Evolutionary conservation across 2,329 filamentous ascomycete genomes (phyloP).

Genomic region (Periconia sp.): DNA sequence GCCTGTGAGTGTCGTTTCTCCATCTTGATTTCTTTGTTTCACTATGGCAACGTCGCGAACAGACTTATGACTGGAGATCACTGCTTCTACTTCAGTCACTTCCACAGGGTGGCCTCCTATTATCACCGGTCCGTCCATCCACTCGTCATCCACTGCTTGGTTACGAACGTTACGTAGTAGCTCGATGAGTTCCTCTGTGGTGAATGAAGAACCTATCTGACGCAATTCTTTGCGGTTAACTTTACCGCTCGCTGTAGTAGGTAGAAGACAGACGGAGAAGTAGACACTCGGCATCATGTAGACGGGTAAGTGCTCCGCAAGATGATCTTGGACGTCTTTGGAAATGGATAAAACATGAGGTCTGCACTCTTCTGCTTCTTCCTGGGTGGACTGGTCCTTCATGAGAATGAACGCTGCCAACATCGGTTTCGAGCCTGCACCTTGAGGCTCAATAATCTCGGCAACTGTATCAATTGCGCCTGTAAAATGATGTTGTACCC

Average conservation of each 20-base stretch:
- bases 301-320: neutral
- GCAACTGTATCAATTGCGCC: neutral
- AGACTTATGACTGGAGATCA: neutral
- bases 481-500: neutral
- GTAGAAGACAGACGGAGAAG: neutral
- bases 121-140: constrained; percentile 19
- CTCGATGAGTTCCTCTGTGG: neutral
- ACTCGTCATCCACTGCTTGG: neutral
- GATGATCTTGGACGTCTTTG: neutral
- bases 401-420: too few species aligned
- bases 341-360: too few species aligned
- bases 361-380: too few species aligned
- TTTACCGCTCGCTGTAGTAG: neutral
- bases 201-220: neutral
- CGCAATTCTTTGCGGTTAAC: neutral
- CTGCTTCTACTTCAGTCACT: constrained; percentile 13
- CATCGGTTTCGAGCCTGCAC: neutral
- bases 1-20: neutral
- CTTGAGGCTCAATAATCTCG: neutral
- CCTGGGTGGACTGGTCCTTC: too few species aligned
- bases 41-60: neutral
- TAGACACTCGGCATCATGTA: neutral
- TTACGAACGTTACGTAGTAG: constrained; percentile 1
- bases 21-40: neutral
- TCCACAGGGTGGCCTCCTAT: constrained; percentile 18